Base-by-base conservation (phyloP, 164 flowering plant genomes). In the Vitis riparia region DNA sequence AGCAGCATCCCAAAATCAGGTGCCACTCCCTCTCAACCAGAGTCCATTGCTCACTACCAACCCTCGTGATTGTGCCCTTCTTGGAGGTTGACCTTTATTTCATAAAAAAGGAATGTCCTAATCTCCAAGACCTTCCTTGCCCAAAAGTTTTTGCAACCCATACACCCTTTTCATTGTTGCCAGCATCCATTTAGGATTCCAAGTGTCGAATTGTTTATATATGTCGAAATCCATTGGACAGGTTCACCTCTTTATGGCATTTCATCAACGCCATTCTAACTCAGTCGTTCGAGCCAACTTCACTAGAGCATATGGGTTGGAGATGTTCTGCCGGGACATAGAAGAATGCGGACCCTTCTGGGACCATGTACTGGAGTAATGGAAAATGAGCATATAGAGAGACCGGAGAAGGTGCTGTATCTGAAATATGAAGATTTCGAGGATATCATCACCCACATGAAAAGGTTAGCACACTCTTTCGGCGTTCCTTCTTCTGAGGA, bases 1-100 rank as follows among this genome's bases (percentile, higher is more conserved):
- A 56, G 76, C 16, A 74, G 74, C 16, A 32, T 62, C 2, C 83
- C 81, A 6, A 84, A 84, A 73, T 71, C 82, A 23, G 86, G 86
- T 23, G 81, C 84, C 17, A 84, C 81, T 3, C 12, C 7, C 59
- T 37, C 44, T 37, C 44, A 37, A 37, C 7, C 44, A 37, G 6
- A 3, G 0, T 19, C 76, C 76, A 3, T 51, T 76, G 12, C 76
- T 69, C 13, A 63, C 62, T 2, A n/a, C 30, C 27, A 72, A 75
- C 23, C 70, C 79, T 56, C 79, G 66, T 67, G 67, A 70, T 8
- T 3, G 70, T 79, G 11, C 77, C 72, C 7, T 62, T 57, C 17
- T 32, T 73, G 11, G 82, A 79, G 17, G 32, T 32, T 19, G 23
- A 37, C 11, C 32, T 73, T 10, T 77, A 73, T 29, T 37, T 37